phyloP scores from a whole-genome alignment of 257 asterid species.

The Cinchona pubescens region DNA sequence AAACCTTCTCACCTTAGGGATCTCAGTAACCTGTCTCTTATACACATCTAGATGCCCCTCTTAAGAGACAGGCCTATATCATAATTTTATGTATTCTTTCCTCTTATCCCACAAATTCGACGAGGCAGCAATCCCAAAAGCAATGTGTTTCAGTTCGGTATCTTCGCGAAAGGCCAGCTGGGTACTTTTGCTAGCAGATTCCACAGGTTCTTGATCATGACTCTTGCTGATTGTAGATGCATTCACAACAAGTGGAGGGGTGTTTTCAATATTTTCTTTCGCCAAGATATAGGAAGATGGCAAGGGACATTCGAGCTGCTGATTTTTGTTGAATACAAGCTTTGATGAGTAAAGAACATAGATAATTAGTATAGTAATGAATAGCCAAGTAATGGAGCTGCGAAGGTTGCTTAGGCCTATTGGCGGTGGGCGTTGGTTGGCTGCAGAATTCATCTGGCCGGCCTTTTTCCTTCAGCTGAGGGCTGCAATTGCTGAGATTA shows the following conservation, averaged over 20 bases:
- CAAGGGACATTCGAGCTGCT: slow-evolving; percentile 16
- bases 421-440: slow-evolving; percentile 35
- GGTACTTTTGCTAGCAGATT: not conserved
- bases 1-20: no score
- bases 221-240: slow-evolving; percentile 3
- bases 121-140: slow-evolving; percentile 68
- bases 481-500: slow-evolving; percentile 1
- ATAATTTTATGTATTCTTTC: slow-evolving; percentile 62
- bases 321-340: slow-evolving; percentile 35
- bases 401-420: slow-evolving; percentile 41
- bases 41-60: no score
- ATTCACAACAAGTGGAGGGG: not conserved
- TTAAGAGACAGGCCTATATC: slow-evolving; percentile 82
- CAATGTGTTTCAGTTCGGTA: slow-evolving; percentile 48
- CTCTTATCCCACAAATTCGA: slow-evolving; percentile 55
- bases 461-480: slow-evolving; percentile 7
- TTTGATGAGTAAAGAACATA: slow-evolving; percentile 52
- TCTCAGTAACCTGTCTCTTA: no score
- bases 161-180: not conserved
- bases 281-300: slow-evolving; percentile 16
- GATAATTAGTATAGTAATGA: slow-evolving; percentile 36
- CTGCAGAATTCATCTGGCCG: slow-evolving; percentile 30
- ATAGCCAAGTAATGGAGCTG: slow-evolving; percentile 36
- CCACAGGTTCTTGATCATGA: not conserved
- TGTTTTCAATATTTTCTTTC: slow-evolving; percentile 17